Conservation (phyloP, 108 stramenopile genomes). For the Stephanodiscus triporus region DNA sequence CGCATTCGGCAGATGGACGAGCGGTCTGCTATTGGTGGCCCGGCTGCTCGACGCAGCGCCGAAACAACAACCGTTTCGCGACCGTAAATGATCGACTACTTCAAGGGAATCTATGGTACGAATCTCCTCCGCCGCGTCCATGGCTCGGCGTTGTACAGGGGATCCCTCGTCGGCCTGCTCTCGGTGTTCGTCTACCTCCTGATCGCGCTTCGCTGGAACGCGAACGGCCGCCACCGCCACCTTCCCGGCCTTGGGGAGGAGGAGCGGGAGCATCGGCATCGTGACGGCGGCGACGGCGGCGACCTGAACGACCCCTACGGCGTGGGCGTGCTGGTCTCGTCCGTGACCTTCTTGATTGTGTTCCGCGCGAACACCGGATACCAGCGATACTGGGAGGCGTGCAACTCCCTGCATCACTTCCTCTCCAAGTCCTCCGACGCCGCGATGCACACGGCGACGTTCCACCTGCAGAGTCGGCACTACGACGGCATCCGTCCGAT, state of each 20-base stretch:
- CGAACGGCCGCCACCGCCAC: not conserved
- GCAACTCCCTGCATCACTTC: conserved; percentile 41
- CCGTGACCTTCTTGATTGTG: conserved; percentile 64
- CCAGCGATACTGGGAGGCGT: conserved; percentile 71
- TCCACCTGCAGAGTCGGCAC: conserved; percentile 65
- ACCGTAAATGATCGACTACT: conserved; percentile 82
- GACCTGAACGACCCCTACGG: conserved; percentile 70
- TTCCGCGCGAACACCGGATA: conserved; percentile 76
- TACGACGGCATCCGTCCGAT: conserved; percentile 60
- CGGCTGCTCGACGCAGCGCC: too few relatives aligned
- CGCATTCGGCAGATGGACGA: too few relatives aligned
- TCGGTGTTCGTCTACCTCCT: conserved; percentile 52
- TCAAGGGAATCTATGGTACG: conserved; percentile 64
- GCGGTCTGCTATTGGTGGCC: too few relatives aligned
- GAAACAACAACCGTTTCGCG: too few relatives aligned
- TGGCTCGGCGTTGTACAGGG: conserved; percentile 76
- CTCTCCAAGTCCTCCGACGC: conserved; percentile 80
- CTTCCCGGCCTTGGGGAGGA: too few relatives aligned
- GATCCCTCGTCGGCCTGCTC: conserved; percentile 55
- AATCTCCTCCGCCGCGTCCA: conserved; percentile 66
- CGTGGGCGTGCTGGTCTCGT: conserved; percentile 61
- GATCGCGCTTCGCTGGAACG: conserved; percentile 30
- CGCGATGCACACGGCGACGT: conserved; percentile 53
- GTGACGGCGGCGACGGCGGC: conserved; percentile 8
- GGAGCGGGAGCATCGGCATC: too few relatives aligned